A percentile compares a stretch with the other conserved stretches of the same genome.
phyloP scores from a whole-genome alignment of 2,329 filamentous ascomycete genomes.

The Xylaria sp. region DNA sequence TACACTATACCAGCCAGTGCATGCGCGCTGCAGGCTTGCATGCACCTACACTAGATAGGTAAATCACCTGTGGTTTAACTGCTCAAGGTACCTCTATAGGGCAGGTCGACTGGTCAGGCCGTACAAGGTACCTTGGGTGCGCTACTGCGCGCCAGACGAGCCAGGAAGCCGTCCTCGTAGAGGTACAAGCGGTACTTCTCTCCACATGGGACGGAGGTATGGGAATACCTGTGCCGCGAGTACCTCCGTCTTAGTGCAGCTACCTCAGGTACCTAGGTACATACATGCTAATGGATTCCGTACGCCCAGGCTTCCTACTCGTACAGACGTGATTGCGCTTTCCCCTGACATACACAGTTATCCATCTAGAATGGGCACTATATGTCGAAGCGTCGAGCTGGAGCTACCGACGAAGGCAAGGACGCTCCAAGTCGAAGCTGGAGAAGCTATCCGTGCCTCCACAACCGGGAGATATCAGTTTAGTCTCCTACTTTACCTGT shows the following conservation, averaged over 20 bases:
- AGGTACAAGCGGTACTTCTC: background rate
- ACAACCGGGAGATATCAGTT: too few species aligned
- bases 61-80: background rate
- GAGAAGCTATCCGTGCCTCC: too few species aligned
- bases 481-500: too few species aligned
- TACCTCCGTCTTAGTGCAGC: background rate
- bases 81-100: too few species aligned
- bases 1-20: background rate
- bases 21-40: background rate
- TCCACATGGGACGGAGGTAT: background rate
- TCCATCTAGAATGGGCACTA: background rate
- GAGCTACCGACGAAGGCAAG: too few species aligned
- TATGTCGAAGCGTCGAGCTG: background rate
- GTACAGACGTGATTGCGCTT: background rate
- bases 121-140: too few species aligned
- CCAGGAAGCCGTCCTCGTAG: too few species aligned
- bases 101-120: too few species aligned
- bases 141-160: too few species aligned
- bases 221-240: background rate
- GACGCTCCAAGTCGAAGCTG: too few species aligned
- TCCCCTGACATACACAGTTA: background rate
- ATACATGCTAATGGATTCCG: too few species aligned
- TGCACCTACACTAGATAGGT: background rate
- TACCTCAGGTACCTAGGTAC: background rate
- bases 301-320: too few species aligned